Evolutionary conservation across 2,329 filamentous ascomycete species (phyloP), one percentile per base, ranked within the genome.

Genomic region (Juglanconis sp.): DNA sequence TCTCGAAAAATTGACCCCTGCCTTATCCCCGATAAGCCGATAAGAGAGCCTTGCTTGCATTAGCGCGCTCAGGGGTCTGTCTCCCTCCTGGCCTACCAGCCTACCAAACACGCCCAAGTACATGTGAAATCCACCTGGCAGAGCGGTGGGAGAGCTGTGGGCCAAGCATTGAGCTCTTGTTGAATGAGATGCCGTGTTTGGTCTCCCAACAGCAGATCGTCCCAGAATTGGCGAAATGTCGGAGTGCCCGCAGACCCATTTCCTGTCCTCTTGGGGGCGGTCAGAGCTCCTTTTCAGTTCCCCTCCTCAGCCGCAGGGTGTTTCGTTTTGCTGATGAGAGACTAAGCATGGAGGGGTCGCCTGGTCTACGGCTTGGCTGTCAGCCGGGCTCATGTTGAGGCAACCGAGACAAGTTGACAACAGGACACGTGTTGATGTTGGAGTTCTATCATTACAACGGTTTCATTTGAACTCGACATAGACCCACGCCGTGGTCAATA

Each of bases 181-280:
- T 49, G 57, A 17, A 40, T 8, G 5, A 13, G 7, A 36, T 40
- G 15, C 30, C 31, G 10, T 44, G 9, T 53, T 42, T 52, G 47
- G n/a, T 46, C 15, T 56, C 56, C 53, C 52, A 42, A 49, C 46
- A 60, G 35, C 24, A 40, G 51, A 59, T 59, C 53, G 36, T 60
- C 36, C 51, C 52, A 56, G 48, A 31, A 53, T 53, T 52, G 57
- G 48, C 46, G 52, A 52, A 47, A 48, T 44, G 49, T 56, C 58
- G 58, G 58, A 44, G 47, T 56, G 58, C 52, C 58, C 58, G 58
- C 36, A 56, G 57, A 55, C 47, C 51, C 17, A 42, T 54, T 35
- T 11, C 40, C 35, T 24, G 24, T 24, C 9, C 17, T 40, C 32
- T 47, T 24, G 32, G 38, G 34, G 56, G 56, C 56, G 56, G 56